These are phyloP conservation scores for Wickerhamiella siamensis DNA, from an alignment of 805 yeast species.

Conservation along the genomic window DNA sequence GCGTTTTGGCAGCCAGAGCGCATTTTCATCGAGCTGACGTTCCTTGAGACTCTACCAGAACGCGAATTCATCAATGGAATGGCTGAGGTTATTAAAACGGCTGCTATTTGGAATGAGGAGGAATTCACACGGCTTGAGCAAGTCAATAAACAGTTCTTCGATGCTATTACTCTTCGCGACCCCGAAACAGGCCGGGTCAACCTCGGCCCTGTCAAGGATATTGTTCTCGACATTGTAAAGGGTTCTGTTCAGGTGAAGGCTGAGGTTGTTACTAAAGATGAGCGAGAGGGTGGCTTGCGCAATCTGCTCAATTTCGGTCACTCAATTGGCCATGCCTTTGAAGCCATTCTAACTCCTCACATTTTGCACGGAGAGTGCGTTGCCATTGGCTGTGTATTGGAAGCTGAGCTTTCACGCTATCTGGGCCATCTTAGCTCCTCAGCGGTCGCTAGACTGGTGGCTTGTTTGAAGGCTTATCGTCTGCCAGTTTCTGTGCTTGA, in stretches of 20 bases:
- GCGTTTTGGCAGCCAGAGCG: conserved; percentile 94
- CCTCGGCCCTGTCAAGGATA: conserved; percentile 53
- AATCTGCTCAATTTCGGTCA: conserved; percentile 92
- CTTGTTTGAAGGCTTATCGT: conserved; percentile 72
- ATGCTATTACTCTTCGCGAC: conserved; percentile 42
- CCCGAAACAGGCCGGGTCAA: conserved; percentile 38
- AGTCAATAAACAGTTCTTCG: conserved; percentile 54
- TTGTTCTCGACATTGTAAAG: conserved; percentile 60
- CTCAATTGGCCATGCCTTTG: conserved; percentile 94
- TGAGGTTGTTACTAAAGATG: conserved; percentile 83
- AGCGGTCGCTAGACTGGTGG: conserved; percentile 79
- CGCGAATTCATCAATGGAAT: conserved; percentile 95
- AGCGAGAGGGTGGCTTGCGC: conserved; percentile 87
- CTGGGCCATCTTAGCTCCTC: conserved; percentile 80
- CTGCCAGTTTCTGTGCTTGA: conserved; percentile 72
- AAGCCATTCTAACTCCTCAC: conserved; percentile 93
- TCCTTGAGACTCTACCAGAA: conserved; percentile 75
- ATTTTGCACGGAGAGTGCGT: conserved; percentile 98
- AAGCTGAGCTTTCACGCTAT: conserved; percentile 90
- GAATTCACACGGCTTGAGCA: conserved; percentile 78
- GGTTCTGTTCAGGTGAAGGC: conserved; percentile 88
- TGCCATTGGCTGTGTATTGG: conserved; percentile 88
- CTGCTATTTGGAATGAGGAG: conserved; percentile 88
- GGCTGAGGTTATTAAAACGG: conserved; percentile 96
- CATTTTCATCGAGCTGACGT: conserved; percentile 75